A percentile compares a stretch with the other conserved stretches of the same genome.
Conservation (phyloP, 2,329 filamentous ascomycete genomes). For the Lasiodiplodia sp. region DNA sequence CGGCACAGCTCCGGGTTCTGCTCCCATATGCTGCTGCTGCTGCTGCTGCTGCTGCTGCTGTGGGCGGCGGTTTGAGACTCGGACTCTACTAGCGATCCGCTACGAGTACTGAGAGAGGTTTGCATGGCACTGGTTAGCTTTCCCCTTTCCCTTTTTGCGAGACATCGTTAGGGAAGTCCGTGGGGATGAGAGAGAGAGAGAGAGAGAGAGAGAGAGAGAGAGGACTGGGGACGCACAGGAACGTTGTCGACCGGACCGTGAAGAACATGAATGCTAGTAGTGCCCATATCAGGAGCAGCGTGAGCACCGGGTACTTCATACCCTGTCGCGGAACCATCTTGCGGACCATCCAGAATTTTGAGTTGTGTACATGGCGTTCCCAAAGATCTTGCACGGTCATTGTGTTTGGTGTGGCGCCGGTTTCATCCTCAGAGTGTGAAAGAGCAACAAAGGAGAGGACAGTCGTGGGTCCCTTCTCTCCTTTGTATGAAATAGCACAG, state of each 20-base stretch:
- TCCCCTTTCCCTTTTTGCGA: too few relatives aligned
- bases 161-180: too few relatives aligned
- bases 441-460: not conserved
- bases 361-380: not conserved
- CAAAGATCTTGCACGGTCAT: not conserved
- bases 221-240: not conserved
- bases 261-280: not conserved
- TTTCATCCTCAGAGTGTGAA: not conserved
- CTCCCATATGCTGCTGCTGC: conserved; percentile 1
- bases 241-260: not conserved
- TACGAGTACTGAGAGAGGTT: not conserved
- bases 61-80: not conserved
- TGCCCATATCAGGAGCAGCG: not conserved
- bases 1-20: not conserved
- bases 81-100: not conserved
- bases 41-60: not conserved
- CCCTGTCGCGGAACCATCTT: conserved; percentile 4
- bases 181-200: too few relatives aligned
- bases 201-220: too few relatives aligned
- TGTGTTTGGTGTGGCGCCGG: not conserved
- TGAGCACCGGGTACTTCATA: conserved; percentile 10
- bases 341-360: not conserved
- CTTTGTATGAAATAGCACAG: not conserved
- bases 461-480: not conserved
- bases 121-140: not conserved